Evolutionary conservation across 1,139 yeast species (phyloP).

Genomic region (Yamadazyma conglobata): DNA sequence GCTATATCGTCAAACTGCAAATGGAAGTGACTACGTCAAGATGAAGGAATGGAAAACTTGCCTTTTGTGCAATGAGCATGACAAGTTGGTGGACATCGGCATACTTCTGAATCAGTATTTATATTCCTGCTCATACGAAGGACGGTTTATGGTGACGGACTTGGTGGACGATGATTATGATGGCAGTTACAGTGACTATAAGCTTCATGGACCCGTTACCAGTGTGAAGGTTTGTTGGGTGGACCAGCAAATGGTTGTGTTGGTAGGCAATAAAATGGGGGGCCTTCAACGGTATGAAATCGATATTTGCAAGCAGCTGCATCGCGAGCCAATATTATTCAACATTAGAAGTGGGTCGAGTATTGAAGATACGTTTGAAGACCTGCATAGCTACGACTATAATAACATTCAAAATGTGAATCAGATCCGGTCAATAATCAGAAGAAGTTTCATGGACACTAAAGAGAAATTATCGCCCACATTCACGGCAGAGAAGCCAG

Average conservation of each 20-base stretch:
- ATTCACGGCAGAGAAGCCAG: conserved; percentile 3
- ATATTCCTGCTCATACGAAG: conserved; percentile 44
- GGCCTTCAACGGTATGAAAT: conserved; percentile 35
- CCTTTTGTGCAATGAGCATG: conserved; percentile 6
- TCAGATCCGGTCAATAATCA: conserved; percentile 7
- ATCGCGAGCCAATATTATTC: conserved; percentile 1
- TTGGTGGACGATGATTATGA: conserved; percentile 38
- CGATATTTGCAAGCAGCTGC: conserved; percentile 4
- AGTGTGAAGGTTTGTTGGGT: conserved; percentile 21
- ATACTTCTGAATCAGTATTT: conserved; percentile 30
- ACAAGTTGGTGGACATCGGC: conserved; percentile 25
- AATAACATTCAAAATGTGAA: conserved; percentile 4
- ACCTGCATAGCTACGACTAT: background rate
- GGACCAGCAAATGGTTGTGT: conserved; percentile 19
- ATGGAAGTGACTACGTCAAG: conserved; percentile 20
- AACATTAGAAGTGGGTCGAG: conserved; percentile 1
- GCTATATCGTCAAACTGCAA: conserved; percentile 21
- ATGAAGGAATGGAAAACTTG: conserved; percentile 39
- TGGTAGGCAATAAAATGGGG: conserved; percentile 46
- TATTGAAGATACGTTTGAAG: too few species aligned
- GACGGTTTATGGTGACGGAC: conserved; percentile 43
- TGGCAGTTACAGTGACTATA: conserved; percentile 25
- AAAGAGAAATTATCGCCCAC: conserved; percentile 5
- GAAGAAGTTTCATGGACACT: conserved; percentile 1
- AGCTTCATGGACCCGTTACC: conserved; percentile 35